Conservation (phyloP, 192 early-diverging fungal species). For the Helicostylum pulchrum region DNA sequence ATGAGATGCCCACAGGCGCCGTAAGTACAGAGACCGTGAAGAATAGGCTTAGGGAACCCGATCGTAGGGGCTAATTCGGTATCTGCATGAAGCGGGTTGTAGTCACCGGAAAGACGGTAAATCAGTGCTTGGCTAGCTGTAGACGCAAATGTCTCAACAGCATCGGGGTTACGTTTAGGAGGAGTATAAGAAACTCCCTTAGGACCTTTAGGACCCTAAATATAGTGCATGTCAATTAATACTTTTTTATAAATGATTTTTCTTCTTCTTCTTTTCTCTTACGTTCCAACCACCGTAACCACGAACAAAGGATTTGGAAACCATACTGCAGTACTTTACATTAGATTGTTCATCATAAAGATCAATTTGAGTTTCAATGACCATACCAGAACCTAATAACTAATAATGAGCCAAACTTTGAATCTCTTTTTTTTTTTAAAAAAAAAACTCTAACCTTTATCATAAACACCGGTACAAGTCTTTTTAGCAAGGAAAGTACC, state of each 20-base stretch:
- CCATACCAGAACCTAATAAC: slow-evolving; percentile 48
- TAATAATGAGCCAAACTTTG: neutral
- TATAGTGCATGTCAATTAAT: neutral
- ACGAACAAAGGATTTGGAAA: slow-evolving; percentile 60
- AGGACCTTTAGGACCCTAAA: slow-evolving; percentile 64
- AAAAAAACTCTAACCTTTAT: too few species aligned
- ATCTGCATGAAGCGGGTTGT: slow-evolving; percentile 75
- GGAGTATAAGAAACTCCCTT: slow-evolving; percentile 46
- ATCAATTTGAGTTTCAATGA: slow-evolving; percentile 57
- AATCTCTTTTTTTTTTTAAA: slow-evolving; percentile 8
- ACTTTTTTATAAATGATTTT: too few species aligned
- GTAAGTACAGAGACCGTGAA: slow-evolving; percentile 68
- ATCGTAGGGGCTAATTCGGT: slow-evolving; percentile 60
- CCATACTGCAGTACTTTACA: slow-evolving; percentile 43
- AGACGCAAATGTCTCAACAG: slow-evolving; percentile 44
- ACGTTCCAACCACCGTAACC: slow-evolving; percentile 68
- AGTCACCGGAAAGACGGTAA: slow-evolving; percentile 75
- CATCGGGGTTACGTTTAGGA: slow-evolving; percentile 62
- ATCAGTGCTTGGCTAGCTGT: slow-evolving; percentile 57
- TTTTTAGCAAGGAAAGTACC: slow-evolving; percentile 50
- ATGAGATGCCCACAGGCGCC: slow-evolving; percentile 58
- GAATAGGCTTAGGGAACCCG: slow-evolving; percentile 69
- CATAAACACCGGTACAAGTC: slow-evolving; percentile 65
- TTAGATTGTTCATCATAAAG: slow-evolving; percentile 42
- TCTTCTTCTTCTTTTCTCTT: too few species aligned